Conservation (phyloP, 2,329 filamentous ascomycete genomes). For the Beauveria sp. region DNA sequence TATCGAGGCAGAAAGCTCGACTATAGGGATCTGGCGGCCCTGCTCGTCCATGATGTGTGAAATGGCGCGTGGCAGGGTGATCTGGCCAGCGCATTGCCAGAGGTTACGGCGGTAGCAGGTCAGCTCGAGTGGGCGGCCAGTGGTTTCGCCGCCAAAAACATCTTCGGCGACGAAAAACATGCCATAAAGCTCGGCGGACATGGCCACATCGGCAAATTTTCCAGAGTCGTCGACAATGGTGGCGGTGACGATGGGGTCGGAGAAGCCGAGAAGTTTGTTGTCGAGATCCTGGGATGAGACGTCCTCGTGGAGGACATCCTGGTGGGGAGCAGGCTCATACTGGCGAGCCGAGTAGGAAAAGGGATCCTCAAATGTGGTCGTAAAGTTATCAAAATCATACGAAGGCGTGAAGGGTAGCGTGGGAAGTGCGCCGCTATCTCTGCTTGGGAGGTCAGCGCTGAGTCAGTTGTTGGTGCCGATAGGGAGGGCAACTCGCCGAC, state of each 20-base stretch:
- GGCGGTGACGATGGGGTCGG: conserved; percentile 51
- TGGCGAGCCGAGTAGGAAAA: conserved; percentile 49
- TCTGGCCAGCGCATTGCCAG: conserved; percentile 86
- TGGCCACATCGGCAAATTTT: conserved; percentile 54
- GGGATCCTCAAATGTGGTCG: conserved; percentile 57
- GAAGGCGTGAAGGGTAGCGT: conserved; percentile 47
- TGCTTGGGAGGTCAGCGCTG: conserved; percentile 12
- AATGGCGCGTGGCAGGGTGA: conserved; percentile 67
- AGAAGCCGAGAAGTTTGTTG: conserved; percentile 70
- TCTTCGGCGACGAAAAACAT: conserved; percentile 87
- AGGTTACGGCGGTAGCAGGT: conserved; percentile 94
- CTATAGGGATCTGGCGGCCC: conserved; percentile 67
- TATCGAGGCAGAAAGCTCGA: conserved; percentile 73
- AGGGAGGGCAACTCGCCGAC: not conserved
- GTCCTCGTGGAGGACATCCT: conserved; percentile 37
- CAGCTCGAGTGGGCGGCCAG: conserved; percentile 62
- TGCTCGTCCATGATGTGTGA: conserved; percentile 66
- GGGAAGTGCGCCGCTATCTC: conserved; percentile 27
- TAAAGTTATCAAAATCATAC: conserved; percentile 55
- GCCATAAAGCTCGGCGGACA: conserved; percentile 72
- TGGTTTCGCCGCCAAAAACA: conserved; percentile 57
- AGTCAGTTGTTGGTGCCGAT: not conserved
- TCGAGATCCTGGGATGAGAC: conserved; percentile 51
- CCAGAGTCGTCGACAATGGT: conserved; percentile 59
- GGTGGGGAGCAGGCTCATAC: conserved; percentile 36